phyloP scores from a whole-genome alignment of 2,329 filamentous ascomycete genomes.

The Penicillium rolfsii region DNA sequence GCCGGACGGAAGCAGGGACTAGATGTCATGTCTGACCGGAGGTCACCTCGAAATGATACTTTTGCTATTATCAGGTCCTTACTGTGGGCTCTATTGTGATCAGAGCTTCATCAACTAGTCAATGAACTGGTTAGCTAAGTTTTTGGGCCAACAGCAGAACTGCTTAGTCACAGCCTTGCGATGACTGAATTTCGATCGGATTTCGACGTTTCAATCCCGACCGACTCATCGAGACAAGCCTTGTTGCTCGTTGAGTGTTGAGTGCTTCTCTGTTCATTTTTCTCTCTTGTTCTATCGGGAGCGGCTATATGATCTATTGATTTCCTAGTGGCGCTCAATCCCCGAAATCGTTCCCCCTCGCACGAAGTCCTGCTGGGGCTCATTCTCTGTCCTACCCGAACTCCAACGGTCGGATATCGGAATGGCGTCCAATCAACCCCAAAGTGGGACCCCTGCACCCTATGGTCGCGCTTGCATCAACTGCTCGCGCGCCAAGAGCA shows the following conservation, averaged over 20 bases:
- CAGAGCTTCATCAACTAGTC: too few species aligned
- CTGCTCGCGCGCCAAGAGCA: conserved; percentile 52
- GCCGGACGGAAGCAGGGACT: neutral
- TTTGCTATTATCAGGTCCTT: neutral
- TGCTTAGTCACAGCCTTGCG: conserved; percentile 2
- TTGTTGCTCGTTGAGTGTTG: conserved; percentile 5
- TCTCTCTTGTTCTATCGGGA: neutral
- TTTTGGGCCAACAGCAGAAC: too few species aligned
- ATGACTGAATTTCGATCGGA: conserved; percentile 12
- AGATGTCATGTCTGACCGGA: neutral
- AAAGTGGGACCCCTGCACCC: conserved; percentile 26
- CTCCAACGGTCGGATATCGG: conserved; percentile 14
- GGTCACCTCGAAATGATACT: neutral
- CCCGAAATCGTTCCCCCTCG: neutral
- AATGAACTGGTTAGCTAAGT: too few species aligned
- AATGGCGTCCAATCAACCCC: conserved; percentile 19
- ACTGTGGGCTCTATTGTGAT: neutral
- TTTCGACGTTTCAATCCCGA: conserved; percentile 17
- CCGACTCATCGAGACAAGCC: conserved; percentile 8
- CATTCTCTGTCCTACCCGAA: conserved; percentile 6
- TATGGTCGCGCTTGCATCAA: conserved; percentile 49
- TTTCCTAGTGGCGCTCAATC: conserved; percentile 5
- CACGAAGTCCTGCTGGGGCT: neutral
- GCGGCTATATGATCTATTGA: conserved; percentile 7
- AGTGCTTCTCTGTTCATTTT: neutral